These are phyloP conservation scores for Trypanosoma theileri DNA, from an alignment of 208 protist genomes.

Conservation along the genomic window DNA sequence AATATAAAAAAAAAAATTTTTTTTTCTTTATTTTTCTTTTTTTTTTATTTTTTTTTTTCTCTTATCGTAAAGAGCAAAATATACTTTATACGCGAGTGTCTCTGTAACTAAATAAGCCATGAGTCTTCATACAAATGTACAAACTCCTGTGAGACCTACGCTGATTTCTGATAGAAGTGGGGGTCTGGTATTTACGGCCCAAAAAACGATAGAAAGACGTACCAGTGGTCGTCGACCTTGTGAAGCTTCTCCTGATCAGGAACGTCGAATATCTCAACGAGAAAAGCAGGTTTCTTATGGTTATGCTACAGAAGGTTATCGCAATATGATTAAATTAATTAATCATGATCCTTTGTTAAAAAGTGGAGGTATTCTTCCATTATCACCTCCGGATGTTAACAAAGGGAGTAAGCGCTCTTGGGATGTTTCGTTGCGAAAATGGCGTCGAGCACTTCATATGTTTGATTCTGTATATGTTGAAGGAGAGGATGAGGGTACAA, in stretches of 20 bases:
- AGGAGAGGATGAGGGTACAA: conserved; percentile 44
- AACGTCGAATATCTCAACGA: conserved; percentile 65
- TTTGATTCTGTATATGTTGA: conserved; percentile 89
- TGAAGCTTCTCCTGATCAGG: conserved; percentile 62
- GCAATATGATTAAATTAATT: conserved; percentile 81
- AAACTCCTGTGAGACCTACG: conserved; percentile 32
- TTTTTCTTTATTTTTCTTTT: conserved; percentile 4
- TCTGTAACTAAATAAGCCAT: background rate
- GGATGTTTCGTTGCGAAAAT: conserved; percentile 85
- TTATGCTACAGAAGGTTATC: conserved; percentile 74
- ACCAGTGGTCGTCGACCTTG: conserved; percentile 11
- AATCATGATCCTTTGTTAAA: conserved; percentile 72
- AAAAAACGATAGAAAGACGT: conserved; percentile 8
- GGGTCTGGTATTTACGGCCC: background rate
- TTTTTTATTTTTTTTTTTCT: conserved; percentile 29
- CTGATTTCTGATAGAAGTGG: conserved; percentile 7
- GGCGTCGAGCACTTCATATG: conserved; percentile 86
- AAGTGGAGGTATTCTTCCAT: conserved; percentile 69
- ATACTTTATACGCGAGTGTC: no score
- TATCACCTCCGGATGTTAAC: conserved; percentile 54
- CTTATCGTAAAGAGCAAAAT: conserved; percentile 13
- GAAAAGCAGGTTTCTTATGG: conserved; percentile 83
- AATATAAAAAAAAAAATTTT: no score
- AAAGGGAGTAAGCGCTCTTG: conserved; percentile 78
- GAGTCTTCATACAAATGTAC: conserved; percentile 10